Evolutionary conservation across 164 flowering plant genomes (phyloP).

Genomic region (Umbilicus rupestris): DNA sequence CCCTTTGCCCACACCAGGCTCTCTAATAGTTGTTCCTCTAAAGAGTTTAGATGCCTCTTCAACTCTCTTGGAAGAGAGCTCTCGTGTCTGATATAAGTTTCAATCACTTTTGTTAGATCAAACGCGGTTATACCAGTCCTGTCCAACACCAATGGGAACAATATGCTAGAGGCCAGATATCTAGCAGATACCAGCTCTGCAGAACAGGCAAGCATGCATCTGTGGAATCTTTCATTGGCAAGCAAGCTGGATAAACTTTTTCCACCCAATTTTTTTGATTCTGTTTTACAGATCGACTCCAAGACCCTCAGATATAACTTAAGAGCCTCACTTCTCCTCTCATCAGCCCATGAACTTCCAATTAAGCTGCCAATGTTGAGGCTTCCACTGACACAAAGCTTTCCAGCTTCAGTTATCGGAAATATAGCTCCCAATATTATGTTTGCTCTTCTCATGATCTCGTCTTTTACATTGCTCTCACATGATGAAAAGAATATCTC

Average conservation of each 20-base stretch:
- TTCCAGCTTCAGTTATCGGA: slow-evolving; percentile 62
- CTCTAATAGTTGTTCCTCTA: slow-evolving; percentile 90
- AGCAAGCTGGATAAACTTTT: slow-evolving; percentile 72
- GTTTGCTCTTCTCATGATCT: slow-evolving; percentile 66
- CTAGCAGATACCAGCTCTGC: slow-evolving; percentile 93
- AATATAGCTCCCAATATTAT: slow-evolving; percentile 88
- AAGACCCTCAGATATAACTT: slow-evolving; percentile 83
- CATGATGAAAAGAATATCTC: slow-evolving; percentile 59
- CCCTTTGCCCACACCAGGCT: slow-evolving; percentile 99
- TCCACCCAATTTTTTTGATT: slow-evolving; percentile 59
- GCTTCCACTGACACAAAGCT: slow-evolving; percentile 39
- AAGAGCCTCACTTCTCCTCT: slow-evolving; percentile 70
- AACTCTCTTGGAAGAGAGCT: slow-evolving; percentile 90
- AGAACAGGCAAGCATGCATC: slow-evolving; percentile 98
- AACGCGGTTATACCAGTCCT: slow-evolving; percentile 94
- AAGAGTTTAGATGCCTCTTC: slow-evolving; percentile 76
- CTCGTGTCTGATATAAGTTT: slow-evolving; percentile 93
- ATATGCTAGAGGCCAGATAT: slow-evolving; percentile 77
- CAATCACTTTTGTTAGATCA: slow-evolving; percentile 98
- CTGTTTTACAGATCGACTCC: slow-evolving; percentile 90
- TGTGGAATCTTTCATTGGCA: slow-evolving; percentile 92
- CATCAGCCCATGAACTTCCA: slow-evolving; percentile 93
- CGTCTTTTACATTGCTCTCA: slow-evolving; percentile 59
- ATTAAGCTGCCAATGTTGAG: slow-evolving; percentile 51
- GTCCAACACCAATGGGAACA: slow-evolving; percentile 88